These are phyloP conservation scores for Annulohypoxylon maeteangense DNA, from an alignment of 495 filamentous ascomycete species.

Conservation along the genomic window DNA sequence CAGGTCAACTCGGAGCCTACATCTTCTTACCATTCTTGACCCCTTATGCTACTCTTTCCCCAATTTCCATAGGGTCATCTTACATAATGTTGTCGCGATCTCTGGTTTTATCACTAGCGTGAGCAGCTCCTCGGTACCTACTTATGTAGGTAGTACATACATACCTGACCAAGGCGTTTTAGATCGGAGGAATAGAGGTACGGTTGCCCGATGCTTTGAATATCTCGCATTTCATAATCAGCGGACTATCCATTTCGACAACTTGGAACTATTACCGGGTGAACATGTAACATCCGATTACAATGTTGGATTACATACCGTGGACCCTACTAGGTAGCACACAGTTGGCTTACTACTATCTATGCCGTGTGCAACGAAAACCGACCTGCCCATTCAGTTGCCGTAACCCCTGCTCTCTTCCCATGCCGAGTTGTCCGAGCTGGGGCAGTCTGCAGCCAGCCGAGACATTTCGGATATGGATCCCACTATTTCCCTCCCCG, in stretches of 20 bases:
- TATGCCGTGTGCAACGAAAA: conserved; percentile 1
- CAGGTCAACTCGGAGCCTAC: conserved; percentile 23
- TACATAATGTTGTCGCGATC: conserved; percentile 30
- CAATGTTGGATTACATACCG: background rate
- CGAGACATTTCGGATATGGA: conserved; percentile 41
- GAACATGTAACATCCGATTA: background rate
- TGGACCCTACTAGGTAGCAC: background rate
- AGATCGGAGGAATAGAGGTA: conserved; percentile 22
- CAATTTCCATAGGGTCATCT: conserved; percentile 25
- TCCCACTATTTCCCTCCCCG: conserved; percentile 32
- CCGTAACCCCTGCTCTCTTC: conserved; percentile 26
- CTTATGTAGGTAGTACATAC: too few species aligned
- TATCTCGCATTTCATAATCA: background rate
- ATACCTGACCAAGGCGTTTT: conserved; percentile 2
- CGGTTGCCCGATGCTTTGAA: conserved; percentile 1
- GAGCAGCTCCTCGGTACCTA: too few species aligned
- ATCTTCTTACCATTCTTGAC: background rate
- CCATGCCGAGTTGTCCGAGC: conserved; percentile 34
- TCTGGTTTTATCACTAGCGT: conserved; percentile 5
- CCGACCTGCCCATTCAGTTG: background rate
- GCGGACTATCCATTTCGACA: background rate
- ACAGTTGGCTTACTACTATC: background rate
- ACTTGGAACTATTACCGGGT: conserved; percentile 17
- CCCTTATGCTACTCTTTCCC: background rate
- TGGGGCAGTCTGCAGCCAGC: conserved; percentile 32